Evolutionary conservation across 495 filamentous ascomycete species (phyloP).

Genomic region (Hypoxylon perforatum): DNA sequence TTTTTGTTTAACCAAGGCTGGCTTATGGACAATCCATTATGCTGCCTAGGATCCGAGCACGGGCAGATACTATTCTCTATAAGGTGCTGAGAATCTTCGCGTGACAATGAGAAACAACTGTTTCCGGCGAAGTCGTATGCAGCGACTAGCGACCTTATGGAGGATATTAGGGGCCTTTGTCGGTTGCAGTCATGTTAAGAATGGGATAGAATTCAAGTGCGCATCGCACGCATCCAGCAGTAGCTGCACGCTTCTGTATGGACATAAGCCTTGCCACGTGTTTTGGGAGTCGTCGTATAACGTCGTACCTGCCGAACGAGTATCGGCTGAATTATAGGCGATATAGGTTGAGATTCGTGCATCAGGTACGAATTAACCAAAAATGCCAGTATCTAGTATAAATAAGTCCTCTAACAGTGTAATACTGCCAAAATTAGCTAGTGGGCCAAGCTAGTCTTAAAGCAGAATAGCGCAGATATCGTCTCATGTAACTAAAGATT

Average conservation of each 20-base stretch:
- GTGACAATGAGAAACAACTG: slow-evolving; percentile 8
- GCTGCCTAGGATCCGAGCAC: too few relatives aligned
- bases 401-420: too few relatives aligned
- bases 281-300: slow-evolving; percentile 5
- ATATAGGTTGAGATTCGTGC: slow-evolving; percentile 15
- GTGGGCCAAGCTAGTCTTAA: slow-evolving; percentile 2
- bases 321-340: slow-evolving; percentile 14
- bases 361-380: slow-evolving; percentile 6
- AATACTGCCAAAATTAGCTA: not conserved
- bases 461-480: not conserved
- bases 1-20: too few relatives aligned
- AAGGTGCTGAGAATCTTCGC: not conserved
- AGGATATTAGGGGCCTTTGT: slow-evolving; percentile 1
- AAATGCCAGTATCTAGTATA: too few relatives aligned
- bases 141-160: not conserved
- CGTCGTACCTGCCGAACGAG: slow-evolving; percentile 21
- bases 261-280: slow-evolving; percentile 21
- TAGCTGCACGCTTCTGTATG: not conserved
- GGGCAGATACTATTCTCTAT: too few relatives aligned
- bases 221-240: not conserved
- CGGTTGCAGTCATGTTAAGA: slow-evolving; percentile 17
- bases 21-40: slow-evolving; percentile 10
- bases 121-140: slow-evolving; percentile 14
- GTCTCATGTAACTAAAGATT: not conserved
- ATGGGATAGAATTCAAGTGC: too few relatives aligned